These are phyloP conservation scores for Colletotrichum sp. DNA, from an alignment of 2,329 filamentous ascomycete species.

Conservation along the genomic window DNA sequence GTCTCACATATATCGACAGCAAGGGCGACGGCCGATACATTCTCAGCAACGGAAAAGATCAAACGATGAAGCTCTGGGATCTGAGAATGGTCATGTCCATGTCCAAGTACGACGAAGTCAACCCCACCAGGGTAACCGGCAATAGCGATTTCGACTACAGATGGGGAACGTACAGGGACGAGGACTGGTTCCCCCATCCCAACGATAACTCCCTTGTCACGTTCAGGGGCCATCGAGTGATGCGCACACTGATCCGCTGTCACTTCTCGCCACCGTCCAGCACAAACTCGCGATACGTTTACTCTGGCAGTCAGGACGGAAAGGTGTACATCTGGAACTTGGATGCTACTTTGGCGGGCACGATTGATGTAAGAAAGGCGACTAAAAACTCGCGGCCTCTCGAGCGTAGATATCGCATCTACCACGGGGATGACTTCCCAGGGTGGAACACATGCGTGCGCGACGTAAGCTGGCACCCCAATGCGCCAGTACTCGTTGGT, in stretches of 20 bases:
- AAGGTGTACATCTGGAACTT: constrained; percentile 92
- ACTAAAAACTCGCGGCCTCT: constrained; percentile 67
- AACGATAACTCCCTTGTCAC: constrained; percentile 92
- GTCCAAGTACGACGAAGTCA: constrained; percentile 61
- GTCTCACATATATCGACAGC: constrained; percentile 72
- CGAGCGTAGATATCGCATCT: constrained; percentile 59
- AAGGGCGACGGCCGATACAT: constrained; percentile 81
- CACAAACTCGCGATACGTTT: constrained; percentile 90
- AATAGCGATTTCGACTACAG: constrained; percentile 76
- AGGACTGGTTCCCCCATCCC: constrained; percentile 74
- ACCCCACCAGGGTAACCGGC: constrained; percentile 58
- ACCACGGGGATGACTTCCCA: constrained; percentile 59
- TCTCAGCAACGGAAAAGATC: constrained; percentile 93
- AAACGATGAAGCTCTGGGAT: constrained; percentile 98
- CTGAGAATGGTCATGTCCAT: constrained; percentile 85
- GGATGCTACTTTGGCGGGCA: constrained; percentile 81
- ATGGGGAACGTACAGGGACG: constrained; percentile 67
- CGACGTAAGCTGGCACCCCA: constrained; percentile 91
- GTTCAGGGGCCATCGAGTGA: constrained; percentile 87
- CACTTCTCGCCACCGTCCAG: constrained; percentile 90
- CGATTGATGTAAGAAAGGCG: constrained; percentile 77
- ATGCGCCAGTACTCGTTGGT: constrained; percentile 77
- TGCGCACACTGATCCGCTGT: constrained; percentile 90
- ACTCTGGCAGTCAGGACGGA: constrained; percentile 88
- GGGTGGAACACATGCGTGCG: constrained; percentile 81